Conservation (phyloP, 495 filamentous ascomycete species). For the Jackrogersella minutella region DNA sequence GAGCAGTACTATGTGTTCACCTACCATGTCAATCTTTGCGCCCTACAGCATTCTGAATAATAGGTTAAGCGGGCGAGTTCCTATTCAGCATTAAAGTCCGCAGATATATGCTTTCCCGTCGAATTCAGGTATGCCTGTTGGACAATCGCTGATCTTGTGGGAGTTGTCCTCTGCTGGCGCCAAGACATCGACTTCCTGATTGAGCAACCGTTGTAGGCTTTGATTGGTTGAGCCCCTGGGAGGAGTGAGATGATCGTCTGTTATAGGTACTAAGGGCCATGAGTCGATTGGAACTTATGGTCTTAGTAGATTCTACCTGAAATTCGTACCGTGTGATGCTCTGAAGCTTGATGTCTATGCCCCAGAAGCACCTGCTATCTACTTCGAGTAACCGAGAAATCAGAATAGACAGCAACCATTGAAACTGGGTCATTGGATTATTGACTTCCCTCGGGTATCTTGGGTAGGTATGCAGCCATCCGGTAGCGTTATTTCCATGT, state of each 20-base stretch:
- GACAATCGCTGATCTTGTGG: background rate
- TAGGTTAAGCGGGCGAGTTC: background rate
- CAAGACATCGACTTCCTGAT: constrained; percentile 20
- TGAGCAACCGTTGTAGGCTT: background rate
- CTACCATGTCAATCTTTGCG: background rate
- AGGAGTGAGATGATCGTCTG: background rate
- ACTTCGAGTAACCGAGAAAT: background rate
- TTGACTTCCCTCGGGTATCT: too few species aligned
- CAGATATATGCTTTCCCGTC: background rate
- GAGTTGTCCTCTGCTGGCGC: background rate
- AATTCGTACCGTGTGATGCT: background rate
- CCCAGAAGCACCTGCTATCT: background rate
- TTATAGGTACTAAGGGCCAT: background rate
- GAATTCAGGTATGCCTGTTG: background rate
- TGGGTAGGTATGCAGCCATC: too few species aligned
- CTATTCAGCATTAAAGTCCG: background rate
- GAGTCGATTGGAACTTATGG: background rate
- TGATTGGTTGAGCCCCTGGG: background rate
- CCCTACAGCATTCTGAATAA: constrained; percentile 8
- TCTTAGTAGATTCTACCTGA: background rate
- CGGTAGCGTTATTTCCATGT: too few species aligned
- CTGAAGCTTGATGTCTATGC: background rate
- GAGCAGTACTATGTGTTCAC: background rate
- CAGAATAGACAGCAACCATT: too few species aligned
- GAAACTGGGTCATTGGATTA: too few species aligned